phyloP scores from a whole-genome alignment of 2,329 filamentous ascomycete species.

The Fusarium napiforme region DNA sequence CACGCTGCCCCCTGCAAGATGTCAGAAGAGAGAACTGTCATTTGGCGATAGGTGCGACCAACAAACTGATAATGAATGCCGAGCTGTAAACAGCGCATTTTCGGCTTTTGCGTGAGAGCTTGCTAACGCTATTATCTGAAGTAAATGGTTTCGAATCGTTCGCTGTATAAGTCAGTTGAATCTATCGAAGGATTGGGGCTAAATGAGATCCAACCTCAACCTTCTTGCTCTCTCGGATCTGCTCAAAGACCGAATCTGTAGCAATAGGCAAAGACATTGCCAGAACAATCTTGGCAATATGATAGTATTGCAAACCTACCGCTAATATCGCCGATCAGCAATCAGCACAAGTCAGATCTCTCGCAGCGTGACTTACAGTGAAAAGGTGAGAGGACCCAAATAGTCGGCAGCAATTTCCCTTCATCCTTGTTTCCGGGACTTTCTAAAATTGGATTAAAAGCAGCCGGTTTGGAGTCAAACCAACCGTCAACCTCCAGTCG shows the following conservation, averaged over 20 bases:
- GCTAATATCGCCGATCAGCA: neutral
- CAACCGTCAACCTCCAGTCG: neutral
- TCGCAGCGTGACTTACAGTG: neutral
- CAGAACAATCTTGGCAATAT: neutral
- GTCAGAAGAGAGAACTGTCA: neutral
- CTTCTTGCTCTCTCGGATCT: neutral
- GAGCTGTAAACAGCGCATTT: neutral
- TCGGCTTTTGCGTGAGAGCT: neutral
- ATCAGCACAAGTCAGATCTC: too few relatives aligned
- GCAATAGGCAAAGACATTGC: neutral
- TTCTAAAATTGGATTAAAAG: neutral
- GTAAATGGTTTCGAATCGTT: neutral
- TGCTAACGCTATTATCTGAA: neutral
- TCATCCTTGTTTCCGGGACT: neutral
- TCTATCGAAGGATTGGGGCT: accelerated
- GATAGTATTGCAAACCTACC: neutral
- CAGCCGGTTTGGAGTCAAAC: neutral
- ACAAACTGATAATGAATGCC: neutral
- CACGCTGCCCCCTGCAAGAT: neutral
- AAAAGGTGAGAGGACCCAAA: conserved; percentile 1
- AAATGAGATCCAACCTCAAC: neutral
- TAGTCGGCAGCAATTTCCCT: neutral
- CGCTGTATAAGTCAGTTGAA: neutral
- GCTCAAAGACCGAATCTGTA: neutral
- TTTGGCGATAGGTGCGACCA: accelerated